These are phyloP conservation scores for Favolaschia claudopus DNA, from an alignment of 768 basidiomycete genomes.

Conservation along the genomic window DNA sequence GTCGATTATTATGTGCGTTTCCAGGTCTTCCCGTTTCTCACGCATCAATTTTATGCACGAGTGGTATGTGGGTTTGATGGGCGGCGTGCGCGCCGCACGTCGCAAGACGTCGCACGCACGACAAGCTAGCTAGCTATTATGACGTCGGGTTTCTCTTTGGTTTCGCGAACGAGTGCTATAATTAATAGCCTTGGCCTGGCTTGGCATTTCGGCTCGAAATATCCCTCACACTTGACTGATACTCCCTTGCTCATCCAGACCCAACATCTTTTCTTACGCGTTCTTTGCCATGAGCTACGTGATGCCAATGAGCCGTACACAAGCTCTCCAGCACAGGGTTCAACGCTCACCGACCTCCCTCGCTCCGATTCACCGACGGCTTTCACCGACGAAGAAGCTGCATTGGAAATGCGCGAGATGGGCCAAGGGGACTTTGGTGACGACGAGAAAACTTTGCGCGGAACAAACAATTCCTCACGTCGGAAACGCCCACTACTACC, in stretches of 20 bases:
- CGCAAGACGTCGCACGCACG: too few species aligned
- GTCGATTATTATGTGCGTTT: constrained; percentile 65
- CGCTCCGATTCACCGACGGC: constrained; percentile 49
- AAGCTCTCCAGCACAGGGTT: constrained; percentile 32
- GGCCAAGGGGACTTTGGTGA: constrained; percentile 26
- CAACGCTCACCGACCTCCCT: constrained; percentile 36
- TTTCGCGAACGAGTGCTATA: too few species aligned
- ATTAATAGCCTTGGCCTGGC: too few species aligned
- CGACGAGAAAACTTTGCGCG: constrained; percentile 36
- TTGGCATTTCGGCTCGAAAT: not conserved
- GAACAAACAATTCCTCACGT: constrained; percentile 8
- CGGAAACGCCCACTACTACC: constrained; percentile 23
- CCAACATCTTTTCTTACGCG: constrained; percentile 73
- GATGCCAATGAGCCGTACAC: constrained; percentile 35
- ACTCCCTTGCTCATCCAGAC: constrained; percentile 19
- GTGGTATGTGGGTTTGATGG: too few species aligned
- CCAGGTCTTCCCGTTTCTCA: not conserved
- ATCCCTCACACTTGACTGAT: not conserved
- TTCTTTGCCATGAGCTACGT: constrained; percentile 68
- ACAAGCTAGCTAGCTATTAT: too few species aligned
- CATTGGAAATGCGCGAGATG: constrained; percentile 27
- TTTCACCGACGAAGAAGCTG: constrained; percentile 35
- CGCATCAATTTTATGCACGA: not conserved
- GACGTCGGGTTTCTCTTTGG: too few species aligned
- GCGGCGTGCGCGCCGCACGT: too few species aligned